Conservation (phyloP, 2,329 filamentous ascomycete species). For the Sphaerulina vaccinii region DNA sequence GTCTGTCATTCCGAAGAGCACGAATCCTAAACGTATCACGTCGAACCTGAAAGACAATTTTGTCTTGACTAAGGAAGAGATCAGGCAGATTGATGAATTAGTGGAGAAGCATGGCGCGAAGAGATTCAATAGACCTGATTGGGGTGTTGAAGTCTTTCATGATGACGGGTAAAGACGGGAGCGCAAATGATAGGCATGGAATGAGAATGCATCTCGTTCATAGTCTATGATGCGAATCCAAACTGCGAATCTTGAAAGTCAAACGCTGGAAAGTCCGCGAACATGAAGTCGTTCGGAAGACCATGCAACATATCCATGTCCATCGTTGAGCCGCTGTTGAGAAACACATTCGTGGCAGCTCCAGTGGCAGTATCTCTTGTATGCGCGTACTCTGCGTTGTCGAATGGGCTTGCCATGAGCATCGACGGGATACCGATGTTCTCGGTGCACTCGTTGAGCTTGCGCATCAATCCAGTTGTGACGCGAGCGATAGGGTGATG, state of each 20-base stretch:
- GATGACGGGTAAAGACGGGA: slow-evolving; percentile 32
- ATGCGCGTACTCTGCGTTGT: background rate
- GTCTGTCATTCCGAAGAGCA: slow-evolving; percentile 41
- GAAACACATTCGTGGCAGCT: background rate
- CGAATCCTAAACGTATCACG: slow-evolving; percentile 17
- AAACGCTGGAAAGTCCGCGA: slow-evolving; percentile 13
- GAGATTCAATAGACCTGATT: slow-evolving; percentile 48
- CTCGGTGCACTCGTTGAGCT: slow-evolving; percentile 19
- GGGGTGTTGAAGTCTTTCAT: slow-evolving; percentile 48
- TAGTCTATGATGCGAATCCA: background rate
- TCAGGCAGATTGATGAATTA: slow-evolving; percentile 26
- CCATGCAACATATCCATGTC: background rate
- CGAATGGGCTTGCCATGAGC: slow-evolving; percentile 26
- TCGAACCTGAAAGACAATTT: slow-evolving; percentile 22
- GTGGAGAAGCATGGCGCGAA: slow-evolving; percentile 41
- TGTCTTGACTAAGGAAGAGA: slow-evolving; percentile 17
- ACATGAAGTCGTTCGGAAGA: slow-evolving; percentile 16
- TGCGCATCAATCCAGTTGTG: slow-evolving; percentile 19
- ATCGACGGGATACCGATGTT: slow-evolving; percentile 17
- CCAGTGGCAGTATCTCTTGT: background rate
- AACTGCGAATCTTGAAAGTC: slow-evolving; percentile 15
- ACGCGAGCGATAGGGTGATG: slow-evolving; percentile 20
- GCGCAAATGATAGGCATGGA: background rate
- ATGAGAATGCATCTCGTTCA: background rate
- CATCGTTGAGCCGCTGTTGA: too few species aligned